Conservation (phyloP, 306 rosid species). For the Trifolium repens region DNA sequence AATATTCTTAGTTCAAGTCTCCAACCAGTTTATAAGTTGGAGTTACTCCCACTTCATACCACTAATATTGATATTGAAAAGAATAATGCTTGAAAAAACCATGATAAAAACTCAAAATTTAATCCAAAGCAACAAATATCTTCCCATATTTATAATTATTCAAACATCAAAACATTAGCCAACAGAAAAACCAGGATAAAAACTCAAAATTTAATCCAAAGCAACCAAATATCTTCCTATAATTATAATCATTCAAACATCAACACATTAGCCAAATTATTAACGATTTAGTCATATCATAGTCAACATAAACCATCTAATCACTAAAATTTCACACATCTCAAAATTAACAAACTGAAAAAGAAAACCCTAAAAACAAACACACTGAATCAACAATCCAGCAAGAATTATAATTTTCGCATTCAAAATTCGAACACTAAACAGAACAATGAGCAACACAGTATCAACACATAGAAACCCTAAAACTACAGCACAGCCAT, state of each 20-base stretch:
- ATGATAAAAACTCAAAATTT: neutral
- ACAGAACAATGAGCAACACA: slow-evolving; percentile 17
- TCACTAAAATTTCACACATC: slow-evolving; percentile 10
- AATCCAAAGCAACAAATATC: neutral
- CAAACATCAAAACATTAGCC: neutral
- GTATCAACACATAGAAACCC: slow-evolving; percentile 44
- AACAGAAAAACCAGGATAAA: neutral
- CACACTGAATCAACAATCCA: slow-evolving; percentile 38
- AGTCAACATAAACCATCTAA: neutral
- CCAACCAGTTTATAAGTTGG: neutral
- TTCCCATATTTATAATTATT: neutral
- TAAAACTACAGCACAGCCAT: slow-evolving; percentile 29
- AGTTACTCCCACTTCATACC: neutral
- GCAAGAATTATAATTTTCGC: neutral
- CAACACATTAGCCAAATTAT: neutral
- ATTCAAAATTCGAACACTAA: slow-evolving; percentile 28
- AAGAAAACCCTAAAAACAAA: slow-evolving; percentile 13
- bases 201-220: neutral
- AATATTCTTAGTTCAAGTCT: too few species aligned
- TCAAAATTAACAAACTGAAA: neutral
- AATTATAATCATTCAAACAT: neutral
- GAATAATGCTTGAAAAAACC: neutral
- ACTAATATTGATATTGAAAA: neutral
- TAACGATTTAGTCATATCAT: neutral
- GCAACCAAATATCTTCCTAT: neutral